Evolutionary conservation across 2,329 filamentous ascomycete genomes (phyloP), one percentile per base, ranked within the genome.

Genomic region (Fusarium luffae): DNA sequence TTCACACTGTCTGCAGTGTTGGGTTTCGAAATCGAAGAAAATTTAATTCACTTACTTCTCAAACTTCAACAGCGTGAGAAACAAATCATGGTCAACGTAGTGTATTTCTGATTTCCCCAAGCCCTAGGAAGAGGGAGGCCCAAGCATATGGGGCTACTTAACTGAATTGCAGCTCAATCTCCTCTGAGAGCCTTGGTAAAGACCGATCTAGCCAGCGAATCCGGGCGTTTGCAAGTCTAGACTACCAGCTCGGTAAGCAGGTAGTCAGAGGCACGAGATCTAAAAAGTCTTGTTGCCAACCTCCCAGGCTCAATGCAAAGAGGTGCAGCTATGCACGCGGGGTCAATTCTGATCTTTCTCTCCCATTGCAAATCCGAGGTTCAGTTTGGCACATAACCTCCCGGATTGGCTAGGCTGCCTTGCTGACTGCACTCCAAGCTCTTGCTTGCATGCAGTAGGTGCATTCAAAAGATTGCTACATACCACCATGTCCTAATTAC

Each of bases 251-350:
- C 18, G 18, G 16, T 37, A 37, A 9, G 34, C 18, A 25, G 25
- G 11, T 50, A 21, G 50, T 63, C 56, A 51, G 64, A 64, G 58
- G 51, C 52, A 59, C 68, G 60, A 68, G 55, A 32, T 21, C 46
- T 52, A 42, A 54, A 59, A 28, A 54, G 46, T 40, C 52, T 58
- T 27, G 40, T 47, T 65, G 41, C 48, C 54, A 57, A 65, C 32
- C 34, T 37, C 42, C 49, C 18, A 34, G 28, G 21, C 25, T 32
- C 42, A 52, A 60, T 49, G 43, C 18, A 54, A 65, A 56, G 28
- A 59, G 62, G 48, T 68, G 54, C 55, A 62, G 23, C 44, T 65
- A 68, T 50, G 64, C 63, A 61, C 63, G 63, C 40, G 64, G 47
- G 66, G 54, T 43, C 47, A 49, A 62, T 59, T 40, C 27, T 67